Evolutionary conservation across 2,329 filamentous ascomycete genomes (phyloP), one percentile per base, ranked within the genome.

Genomic region (Colletotrichum tabaci): DNA sequence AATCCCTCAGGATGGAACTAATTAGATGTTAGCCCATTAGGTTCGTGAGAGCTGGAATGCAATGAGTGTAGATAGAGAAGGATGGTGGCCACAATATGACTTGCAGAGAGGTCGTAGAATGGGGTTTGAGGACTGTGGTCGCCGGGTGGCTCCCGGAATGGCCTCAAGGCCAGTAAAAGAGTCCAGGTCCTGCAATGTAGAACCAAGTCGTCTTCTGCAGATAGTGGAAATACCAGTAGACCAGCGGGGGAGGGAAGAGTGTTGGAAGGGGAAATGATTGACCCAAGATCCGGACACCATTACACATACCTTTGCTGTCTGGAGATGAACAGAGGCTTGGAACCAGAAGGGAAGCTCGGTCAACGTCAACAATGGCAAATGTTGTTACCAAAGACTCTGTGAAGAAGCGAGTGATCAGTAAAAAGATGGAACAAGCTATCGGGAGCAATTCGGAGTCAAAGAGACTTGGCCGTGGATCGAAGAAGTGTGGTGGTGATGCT

Each of bases 381-480:
- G 83, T 81, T 83, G 83, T 81, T 85, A 85, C 86, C 87, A 87
- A 84, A 85, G 84, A 82, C 81, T 81, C 80, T 83, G 83, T 82
- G 79, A 84, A 85, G 84, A 87, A 89, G 86, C 84, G 86, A 88
- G 84, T 79, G 84, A 80, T 80, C 78, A 83, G 83, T 86, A 85
- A 87, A 84, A 87, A 86, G 84, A 88, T 87, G 85, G 86, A 85
- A 84, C 85, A 82, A 87, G 86, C 85, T 89, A 88, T 85, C 84
- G 56, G 66, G 81, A 88, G 86, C 87, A 89, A 89, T 76, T 30
- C 47, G 72, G 76, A 77, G 79, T 79, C 79, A 76, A 84, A 85
- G 84, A 84, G 83, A 83, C 77, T 81, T 61, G 53, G 65, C 46
- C 60, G 61, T 65, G 81, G 78, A 79, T 81, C 47, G 71, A 61